A percentile compares a stretch with the other conserved stretches of the same genome.
phyloP scores from a whole-genome alignment of 2,329 filamentous ascomycete genomes.

The Rutstroemia sp. region DNA sequence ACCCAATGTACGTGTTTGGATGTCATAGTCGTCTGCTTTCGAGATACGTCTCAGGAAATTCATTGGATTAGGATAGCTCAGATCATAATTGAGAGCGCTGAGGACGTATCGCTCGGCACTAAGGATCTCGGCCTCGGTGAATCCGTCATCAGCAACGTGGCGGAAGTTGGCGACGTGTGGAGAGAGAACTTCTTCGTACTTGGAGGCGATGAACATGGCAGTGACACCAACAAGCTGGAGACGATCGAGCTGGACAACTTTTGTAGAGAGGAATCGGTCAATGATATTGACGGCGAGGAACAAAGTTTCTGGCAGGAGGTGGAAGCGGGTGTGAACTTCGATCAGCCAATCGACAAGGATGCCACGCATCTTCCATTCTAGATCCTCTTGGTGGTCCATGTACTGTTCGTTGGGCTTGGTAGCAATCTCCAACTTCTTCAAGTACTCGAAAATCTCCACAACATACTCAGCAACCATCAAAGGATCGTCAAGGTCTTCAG shows the following conservation, averaged over 20 bases:
- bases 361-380: conserved; percentile 98
- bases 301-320: conserved; percentile 88
- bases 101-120: conserved; percentile 96
- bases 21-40: conserved; percentile 99
- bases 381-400: conserved; percentile 88
- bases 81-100: conserved; percentile 84
- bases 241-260: conserved; percentile 92
- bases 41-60: conserved; percentile 98
- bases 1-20: conserved; percentile 90
- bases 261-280: conserved; percentile 91
- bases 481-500: conserved; percentile 85
- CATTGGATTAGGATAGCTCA: conserved; percentile 99
- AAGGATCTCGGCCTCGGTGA: conserved; percentile 89
- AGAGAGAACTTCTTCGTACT: conserved; percentile 97
- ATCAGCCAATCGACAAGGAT: conserved; percentile 98
- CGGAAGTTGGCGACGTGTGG: conserved; percentile 96
- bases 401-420: conserved; percentile 87
- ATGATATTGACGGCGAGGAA: conserved; percentile 98
- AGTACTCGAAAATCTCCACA: conserved; percentile 93
- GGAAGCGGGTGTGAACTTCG: conserved; percentile 95
- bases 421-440: conserved; percentile 73
- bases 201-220: conserved; percentile 98
- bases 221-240: conserved; percentile 95
- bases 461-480: conserved; percentile 98
- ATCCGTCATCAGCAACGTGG: conserved; percentile 93